Conservation (phyloP, 2,329 filamentous ascomycete species). For the Monosporascus sp. region DNA sequence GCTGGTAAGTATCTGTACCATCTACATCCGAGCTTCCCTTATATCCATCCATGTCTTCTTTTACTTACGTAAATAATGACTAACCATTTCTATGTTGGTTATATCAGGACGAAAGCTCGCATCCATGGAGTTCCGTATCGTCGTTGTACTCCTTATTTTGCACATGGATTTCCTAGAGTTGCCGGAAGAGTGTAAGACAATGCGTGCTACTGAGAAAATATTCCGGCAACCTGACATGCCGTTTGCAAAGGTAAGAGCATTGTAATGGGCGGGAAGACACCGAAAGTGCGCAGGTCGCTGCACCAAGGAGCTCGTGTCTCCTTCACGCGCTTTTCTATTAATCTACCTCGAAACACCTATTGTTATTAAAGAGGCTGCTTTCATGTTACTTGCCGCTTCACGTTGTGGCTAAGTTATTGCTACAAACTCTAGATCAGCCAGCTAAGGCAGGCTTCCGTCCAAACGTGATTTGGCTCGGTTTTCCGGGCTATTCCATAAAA, state of each 20-base stretch:
- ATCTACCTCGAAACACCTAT: no score
- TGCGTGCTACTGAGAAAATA: slow-evolving; percentile 7
- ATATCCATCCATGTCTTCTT: neutral
- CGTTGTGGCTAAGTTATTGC: no score
- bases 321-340: no score
- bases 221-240: slow-evolving; percentile 9
- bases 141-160: slow-evolving; percentile 8
- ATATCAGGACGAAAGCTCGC: slow-evolving; percentile 11
- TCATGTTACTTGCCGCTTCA: no score
- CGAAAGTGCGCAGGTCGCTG: no score
- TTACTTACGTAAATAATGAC: neutral
- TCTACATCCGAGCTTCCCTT: neutral
- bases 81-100: neutral
- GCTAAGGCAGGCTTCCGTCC: no score
- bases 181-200: slow-evolving; percentile 2
- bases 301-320: no score
- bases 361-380: no score
- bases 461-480: no score
- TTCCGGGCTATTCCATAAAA: no score
- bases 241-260: slow-evolving; percentile 2
- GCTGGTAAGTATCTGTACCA: slow-evolving; percentile 20
- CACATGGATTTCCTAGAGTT: slow-evolving; percentile 12
- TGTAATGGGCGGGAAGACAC: neutral
- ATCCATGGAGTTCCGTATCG: slow-evolving; percentile 10
- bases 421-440: no score